Evolutionary conservation across 139 green algal species (phyloP).

Genomic region (Deuterostichococcus epilithicus): DNA sequence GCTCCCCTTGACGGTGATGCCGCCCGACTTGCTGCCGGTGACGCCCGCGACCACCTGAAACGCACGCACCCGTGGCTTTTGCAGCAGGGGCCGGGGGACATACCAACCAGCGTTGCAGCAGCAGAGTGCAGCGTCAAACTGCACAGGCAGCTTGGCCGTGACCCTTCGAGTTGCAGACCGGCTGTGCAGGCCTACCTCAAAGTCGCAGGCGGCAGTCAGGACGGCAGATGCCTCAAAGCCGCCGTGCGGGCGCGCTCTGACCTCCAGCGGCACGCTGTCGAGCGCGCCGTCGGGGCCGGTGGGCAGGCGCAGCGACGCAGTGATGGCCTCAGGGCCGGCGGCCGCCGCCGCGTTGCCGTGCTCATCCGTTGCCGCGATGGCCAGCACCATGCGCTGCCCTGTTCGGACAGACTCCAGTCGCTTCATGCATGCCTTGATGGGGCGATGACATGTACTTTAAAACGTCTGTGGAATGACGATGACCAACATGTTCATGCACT

Average conservation of each 20-base stretch:
- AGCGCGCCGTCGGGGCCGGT: neutral
- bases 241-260: slow-evolving; percentile 7
- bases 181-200: slow-evolving; percentile 9
- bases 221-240: neutral
- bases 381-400: slow-evolving; percentile 1
- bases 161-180: no score
- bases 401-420: no score
- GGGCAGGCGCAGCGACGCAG: neutral
- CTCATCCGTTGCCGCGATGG: neutral
- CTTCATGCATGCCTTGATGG: no score
- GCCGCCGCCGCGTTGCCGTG: slow-evolving; percentile 8
- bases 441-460: no score
- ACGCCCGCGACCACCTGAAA: neutral
- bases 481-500: no score
- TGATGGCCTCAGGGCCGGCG: neutral
- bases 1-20: neutral
- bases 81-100: no score
- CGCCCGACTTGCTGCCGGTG: neutral
- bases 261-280: neutral
- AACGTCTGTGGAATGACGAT: no score
- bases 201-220: slow-evolving; percentile 3
- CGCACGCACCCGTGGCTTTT: no score
- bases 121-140: no score
- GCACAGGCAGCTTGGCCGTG: no score
- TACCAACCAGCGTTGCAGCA: no score